A percentile compares a stretch with the other conserved stretches of the same genome.
Conservation (phyloP, 2,329 filamentous ascomycete species). For the Ophiostoma montium region DNA sequence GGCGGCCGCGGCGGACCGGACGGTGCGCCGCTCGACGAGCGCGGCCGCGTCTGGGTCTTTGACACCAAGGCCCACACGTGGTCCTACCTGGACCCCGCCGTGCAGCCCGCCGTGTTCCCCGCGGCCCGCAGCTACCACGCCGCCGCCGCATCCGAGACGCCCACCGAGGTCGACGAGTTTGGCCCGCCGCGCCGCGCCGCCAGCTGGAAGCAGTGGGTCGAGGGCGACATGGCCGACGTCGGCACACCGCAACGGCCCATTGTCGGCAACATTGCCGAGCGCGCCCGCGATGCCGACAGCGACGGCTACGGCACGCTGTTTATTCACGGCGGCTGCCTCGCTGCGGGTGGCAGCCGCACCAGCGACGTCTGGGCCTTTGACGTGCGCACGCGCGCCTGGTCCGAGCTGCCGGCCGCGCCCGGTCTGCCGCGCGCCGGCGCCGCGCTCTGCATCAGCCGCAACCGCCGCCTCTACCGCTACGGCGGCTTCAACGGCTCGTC, state of each 20-base stretch:
- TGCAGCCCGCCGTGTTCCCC: constrained; percentile 32
- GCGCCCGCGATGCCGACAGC: constrained; percentile 44
- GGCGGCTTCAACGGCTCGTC: constrained; percentile 61
- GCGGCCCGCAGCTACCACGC: constrained; percentile 58
- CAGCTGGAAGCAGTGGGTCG: constrained; percentile 41
- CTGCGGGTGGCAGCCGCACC: constrained; percentile 44
- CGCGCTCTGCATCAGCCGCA: constrained; percentile 48
- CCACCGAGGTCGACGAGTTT: constrained; percentile 13
- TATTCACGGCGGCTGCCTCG: constrained; percentile 62
- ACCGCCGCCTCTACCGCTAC: constrained; percentile 56
- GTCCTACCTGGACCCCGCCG: constrained; percentile 47
- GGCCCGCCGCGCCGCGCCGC: constrained; percentile 22
- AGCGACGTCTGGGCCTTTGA: constrained; percentile 70
- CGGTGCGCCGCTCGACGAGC: constrained; percentile 58
- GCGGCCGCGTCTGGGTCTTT: constrained; percentile 63
- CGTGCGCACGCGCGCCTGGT: constrained; percentile 50
- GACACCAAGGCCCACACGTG: constrained; percentile 51
- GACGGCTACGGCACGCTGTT: constrained; percentile 55
- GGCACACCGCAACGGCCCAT: constrained; percentile 47
- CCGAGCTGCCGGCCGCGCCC: constrained; percentile 50
- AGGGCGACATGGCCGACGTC: constrained; percentile 38
- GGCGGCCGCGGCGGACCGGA: constrained; percentile 60
- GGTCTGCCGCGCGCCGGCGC: constrained; percentile 52
- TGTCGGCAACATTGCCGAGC: constrained; percentile 40
- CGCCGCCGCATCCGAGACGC: constrained; percentile 32